A percentile compares a stretch with the other conserved stretches of the same genome.
Conservation (phyloP, 163 green algal genomes). For the Scenedesmus sp. region DNA sequence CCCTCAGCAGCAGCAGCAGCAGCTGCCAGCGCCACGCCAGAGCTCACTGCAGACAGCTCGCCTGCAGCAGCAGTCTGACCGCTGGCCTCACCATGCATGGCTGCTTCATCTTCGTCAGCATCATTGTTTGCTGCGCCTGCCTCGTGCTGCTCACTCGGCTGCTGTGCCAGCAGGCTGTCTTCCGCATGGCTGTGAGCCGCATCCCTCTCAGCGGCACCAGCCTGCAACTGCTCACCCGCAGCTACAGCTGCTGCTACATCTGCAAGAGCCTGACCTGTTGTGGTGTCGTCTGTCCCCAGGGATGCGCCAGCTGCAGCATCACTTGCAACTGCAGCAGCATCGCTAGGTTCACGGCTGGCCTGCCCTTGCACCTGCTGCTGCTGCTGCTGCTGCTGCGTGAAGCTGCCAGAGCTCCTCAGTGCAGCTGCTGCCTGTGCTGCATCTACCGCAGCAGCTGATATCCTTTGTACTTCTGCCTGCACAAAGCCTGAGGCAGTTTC, state of each 20-base stretch:
- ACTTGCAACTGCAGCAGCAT: not conserved
- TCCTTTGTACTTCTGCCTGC: not conserved
- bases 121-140: not conserved
- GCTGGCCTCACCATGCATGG: not conserved
- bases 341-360: not conserved
- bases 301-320: not conserved
- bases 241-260: not conserved
- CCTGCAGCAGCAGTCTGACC: not conserved
- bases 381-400: not conserved
- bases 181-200: not conserved
- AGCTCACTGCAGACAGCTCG: not conserved
- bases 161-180: not conserved
- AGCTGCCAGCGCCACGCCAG: not conserved
- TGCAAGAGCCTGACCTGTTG: not conserved
- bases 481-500: not conserved
- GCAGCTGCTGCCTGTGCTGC: not conserved
- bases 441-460: not conserved
- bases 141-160: not conserved
- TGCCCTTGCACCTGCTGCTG: not conserved
- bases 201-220: not conserved
- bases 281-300: not conserved
- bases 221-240: not conserved
- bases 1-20: too few species aligned
- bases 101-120: not conserved
- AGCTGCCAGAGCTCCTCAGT: not conserved